Base-by-base conservation (phyloP, 306 rosid species). In the Fagus crenata region DNA sequence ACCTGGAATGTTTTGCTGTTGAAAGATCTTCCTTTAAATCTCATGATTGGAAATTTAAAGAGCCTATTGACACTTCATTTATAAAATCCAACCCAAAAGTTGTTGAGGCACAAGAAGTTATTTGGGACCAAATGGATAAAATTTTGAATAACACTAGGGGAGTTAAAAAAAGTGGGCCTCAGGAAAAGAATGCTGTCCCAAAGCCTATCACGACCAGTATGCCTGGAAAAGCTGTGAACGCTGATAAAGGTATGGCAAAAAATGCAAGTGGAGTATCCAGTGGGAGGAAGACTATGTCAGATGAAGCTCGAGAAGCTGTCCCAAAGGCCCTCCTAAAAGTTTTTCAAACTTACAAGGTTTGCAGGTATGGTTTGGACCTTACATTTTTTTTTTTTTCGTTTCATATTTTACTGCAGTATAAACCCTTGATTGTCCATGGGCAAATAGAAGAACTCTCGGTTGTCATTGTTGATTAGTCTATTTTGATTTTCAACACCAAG, bases 301-400 rank as follows among this genome's bases (percentile, higher is more conserved):
- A 83, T 85, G 97, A 90, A 77, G 87, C 93, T 68, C 89, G 85
- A 79, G 91, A 85, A 77, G 93, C 89, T 82, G 86, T 95, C 56
- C 87, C 89, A 72, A 85, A 85, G 79, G 97, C 88, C 69, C 88
- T 95, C 69, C 85, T 76, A 68, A 88, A 85, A 77, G 81, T 90
- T 80, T 82, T 90, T 77, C 92, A 89, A 72, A 82, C 75, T 40
- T 87, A 88, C 85, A 85, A 87, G 80, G 97, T 95, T 84, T 95
- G 99, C 97, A 95, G 95, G 97, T 95, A 86, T 2, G 72, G 11
- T 49, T 56, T 71, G 7, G 77, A 73, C 8, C 40, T 43, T 53
- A 37, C 63, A 37, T 69, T 15, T 65, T 69, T 46, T 22, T n/a
- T 46, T 9, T 22, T 22, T 22, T 22, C 28, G 28, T 22, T 22